Evolutionary conservation across 352 stramenopile species (phyloP).

Genomic region (Plasmopara halstedii): DNA sequence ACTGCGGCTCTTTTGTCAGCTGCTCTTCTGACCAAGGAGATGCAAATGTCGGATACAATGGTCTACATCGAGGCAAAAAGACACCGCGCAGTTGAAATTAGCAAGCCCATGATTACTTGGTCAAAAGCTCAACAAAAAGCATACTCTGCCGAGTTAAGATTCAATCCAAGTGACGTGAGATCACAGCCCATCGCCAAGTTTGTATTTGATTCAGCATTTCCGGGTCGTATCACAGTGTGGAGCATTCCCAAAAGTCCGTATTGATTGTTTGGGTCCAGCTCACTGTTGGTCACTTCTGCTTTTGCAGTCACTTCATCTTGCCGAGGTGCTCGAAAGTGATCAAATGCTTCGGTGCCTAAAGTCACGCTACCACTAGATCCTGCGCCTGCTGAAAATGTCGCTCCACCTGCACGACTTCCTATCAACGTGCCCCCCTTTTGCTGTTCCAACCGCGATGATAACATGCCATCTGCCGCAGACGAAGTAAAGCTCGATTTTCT

Average conservation of each 20-base stretch:
- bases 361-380: conserved; percentile 29
- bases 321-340: conserved; percentile 38
- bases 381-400: conserved; percentile 4
- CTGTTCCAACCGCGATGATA: conserved; percentile 33
- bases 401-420: conserved; percentile 32
- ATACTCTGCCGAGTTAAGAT: conserved; percentile 81
- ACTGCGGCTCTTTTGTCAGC: conserved; percentile 77
- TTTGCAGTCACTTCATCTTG: conserved; percentile 16
- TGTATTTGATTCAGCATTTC: conserved; percentile 52
- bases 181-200: conserved; percentile 74
- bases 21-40: conserved; percentile 71
- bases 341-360: conserved; percentile 51
- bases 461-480: conserved; percentile 53
- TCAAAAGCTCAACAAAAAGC: background rate
- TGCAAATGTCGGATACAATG: conserved; percentile 73
- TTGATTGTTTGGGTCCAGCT: conserved; percentile 63
- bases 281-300: conserved; percentile 24
- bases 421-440: conserved; percentile 48
- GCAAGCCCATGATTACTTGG: background rate
- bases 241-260: conserved; percentile 79
- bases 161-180: conserved; percentile 74
- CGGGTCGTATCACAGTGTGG: conserved; percentile 64
- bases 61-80: conserved; percentile 23
- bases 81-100: background rate
- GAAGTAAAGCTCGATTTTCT: conserved; percentile 65